Base-by-base conservation (phyloP, 1,284 basidiomycete genomes). In the Apiotrichum brassicae region DNA sequence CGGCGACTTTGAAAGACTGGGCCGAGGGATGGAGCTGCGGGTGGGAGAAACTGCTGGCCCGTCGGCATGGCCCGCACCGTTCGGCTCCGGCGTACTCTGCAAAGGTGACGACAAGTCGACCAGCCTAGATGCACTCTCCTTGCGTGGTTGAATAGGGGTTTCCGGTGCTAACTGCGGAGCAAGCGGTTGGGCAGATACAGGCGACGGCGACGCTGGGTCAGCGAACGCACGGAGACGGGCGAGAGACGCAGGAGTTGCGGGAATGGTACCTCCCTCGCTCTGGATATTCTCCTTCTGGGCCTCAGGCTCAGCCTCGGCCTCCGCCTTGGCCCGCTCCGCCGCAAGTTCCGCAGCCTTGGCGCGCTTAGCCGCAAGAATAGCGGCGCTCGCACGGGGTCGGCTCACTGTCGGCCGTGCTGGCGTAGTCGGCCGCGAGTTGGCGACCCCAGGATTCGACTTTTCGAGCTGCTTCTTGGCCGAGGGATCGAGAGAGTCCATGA, bases 381-480 rank as follows among this genome's bases (percentile, higher is more conserved):
- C 57, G 0, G 63, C 58, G 14, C 52, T 57, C 7, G 54, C 46
- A 5, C 56, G 35, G 16, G 52, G 48, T 23, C 46, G 40, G 12
- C 14, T 11, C n/a, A 26, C 14, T 25, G 48, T 23, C 7, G 43
- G n/a, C 25, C 23, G 35, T 16, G 23, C 24, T 1, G 37, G 38
- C 3, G 43, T 24, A 4, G 20, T 19, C 14, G 33, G 9, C 14
- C 13, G 11, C 4, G 32, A 20, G 9, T 22, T 18, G 22, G 14
- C 25, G 14, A 19, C 39, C 11, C 48, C 43, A 0, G 88, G 86
- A 61, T 86, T 85, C 0, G 77, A 82, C 70, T 86, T 92, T 64
- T 94, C 89, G 19, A 98, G 74, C 68, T 91, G 86, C 74, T 89
- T 95, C 57, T 81, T 79, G 3, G 82, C 83, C 1, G 75, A 71